These are phyloP conservation scores for Fistulinella prunicolor DNA, from an alignment of 768 basidiomycete species.

Conservation along the genomic window DNA sequence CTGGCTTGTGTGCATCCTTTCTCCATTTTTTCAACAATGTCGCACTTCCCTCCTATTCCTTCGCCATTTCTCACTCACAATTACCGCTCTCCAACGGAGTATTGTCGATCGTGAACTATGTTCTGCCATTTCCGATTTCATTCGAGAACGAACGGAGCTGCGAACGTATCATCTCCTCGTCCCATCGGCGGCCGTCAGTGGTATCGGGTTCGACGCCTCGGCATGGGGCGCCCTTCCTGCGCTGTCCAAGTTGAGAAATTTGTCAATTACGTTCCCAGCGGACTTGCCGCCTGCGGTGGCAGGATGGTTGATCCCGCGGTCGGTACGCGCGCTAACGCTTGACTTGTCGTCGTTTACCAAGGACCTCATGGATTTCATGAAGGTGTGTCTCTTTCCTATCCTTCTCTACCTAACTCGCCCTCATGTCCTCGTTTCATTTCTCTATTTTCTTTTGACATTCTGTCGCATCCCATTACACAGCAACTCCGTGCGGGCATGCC, in stretches of 20 bases:
- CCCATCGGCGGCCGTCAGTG: constrained; percentile 42
- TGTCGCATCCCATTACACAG: constrained; percentile 28
- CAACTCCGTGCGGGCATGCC: constrained; percentile 62
- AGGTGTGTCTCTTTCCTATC: constrained; percentile 25
- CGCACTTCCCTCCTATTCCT: constrained; percentile 55
- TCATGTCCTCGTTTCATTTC: not conserved
- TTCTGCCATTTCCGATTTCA: constrained; percentile 64
- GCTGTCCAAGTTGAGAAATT: constrained; percentile 45
- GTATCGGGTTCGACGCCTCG: constrained; percentile 64
- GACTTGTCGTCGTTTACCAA: constrained; percentile 29
- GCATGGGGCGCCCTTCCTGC: constrained; percentile 70
- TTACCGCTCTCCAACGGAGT: constrained; percentile 44
- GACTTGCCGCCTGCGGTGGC: constrained; percentile 64
- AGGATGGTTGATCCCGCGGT: constrained; percentile 63
- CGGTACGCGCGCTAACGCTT: constrained; percentile 46
- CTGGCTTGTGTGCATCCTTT: constrained; percentile 49
- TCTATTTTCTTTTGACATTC: not conserved
- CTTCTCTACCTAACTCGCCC: no score
- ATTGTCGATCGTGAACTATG: constrained; percentile 59
- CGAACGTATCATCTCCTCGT: constrained; percentile 50
- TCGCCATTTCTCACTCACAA: constrained; percentile 58
- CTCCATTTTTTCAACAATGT: constrained; percentile 47
- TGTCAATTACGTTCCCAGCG: constrained; percentile 61
- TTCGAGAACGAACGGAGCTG: constrained; percentile 53
- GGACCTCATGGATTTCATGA: constrained; percentile 39